Percentiles rank a stretch among this genome's conserved stretches.
Evolutionary conservation across 352 stramenopile genomes (phyloP).

Genomic region (Pythium rishiriense): DNA sequence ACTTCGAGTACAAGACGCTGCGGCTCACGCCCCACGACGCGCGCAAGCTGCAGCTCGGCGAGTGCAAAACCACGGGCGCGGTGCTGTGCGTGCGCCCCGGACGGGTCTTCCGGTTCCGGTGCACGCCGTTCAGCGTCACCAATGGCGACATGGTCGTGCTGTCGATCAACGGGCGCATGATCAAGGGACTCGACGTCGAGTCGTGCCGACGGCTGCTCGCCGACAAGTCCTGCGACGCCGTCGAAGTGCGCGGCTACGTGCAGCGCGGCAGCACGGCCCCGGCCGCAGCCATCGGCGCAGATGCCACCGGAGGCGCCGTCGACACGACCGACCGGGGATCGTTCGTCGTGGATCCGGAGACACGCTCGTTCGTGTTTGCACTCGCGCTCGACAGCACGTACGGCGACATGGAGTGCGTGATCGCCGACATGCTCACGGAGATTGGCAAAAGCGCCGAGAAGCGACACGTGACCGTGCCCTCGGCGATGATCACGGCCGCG

Average conservation of each 20-base stretch:
- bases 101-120: constrained; percentile 48
- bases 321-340: neutral
- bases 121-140: constrained; percentile 52
- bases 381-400: constrained; percentile 64
- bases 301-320: neutral
- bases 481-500: constrained; percentile 60
- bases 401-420: constrained; percentile 75
- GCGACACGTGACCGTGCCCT: constrained; percentile 61
- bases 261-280: neutral
- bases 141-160: constrained; percentile 75
- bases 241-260: constrained; percentile 38
- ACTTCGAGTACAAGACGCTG: constrained; percentile 52
- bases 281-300: neutral
- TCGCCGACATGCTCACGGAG: constrained; percentile 73
- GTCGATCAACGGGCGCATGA: constrained; percentile 44
- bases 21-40: constrained; percentile 38
- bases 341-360: neutral
- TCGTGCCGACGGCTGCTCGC: constrained; percentile 45
- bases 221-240: constrained; percentile 8
- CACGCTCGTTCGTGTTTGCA: constrained; percentile 51
- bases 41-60: constrained; percentile 45
- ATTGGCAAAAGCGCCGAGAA: constrained; percentile 72
- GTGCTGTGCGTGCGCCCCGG: constrained; percentile 54
- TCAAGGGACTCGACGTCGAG: constrained; percentile 42
- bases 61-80: constrained; percentile 37